phyloP scores from a whole-genome alignment of 1,284 basidiomycete species.

The Malassezia sp. region DNA sequence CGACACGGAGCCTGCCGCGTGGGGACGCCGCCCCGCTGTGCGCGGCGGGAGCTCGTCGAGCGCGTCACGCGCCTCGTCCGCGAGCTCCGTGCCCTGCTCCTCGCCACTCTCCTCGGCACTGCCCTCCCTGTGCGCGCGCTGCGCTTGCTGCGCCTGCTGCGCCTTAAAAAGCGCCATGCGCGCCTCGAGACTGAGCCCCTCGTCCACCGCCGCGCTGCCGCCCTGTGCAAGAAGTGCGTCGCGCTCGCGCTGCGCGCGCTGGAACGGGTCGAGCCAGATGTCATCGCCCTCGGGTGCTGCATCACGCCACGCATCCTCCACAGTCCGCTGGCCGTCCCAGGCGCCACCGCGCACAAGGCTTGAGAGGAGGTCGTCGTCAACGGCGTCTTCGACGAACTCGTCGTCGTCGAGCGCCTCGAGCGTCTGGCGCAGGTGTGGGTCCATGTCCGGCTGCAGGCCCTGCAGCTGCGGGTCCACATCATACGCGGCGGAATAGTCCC shows the following conservation, averaged over 20 bases:
- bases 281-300: slow-evolving; percentile 40
- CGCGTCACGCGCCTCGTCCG: slow-evolving; percentile 29
- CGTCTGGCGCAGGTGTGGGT: slow-evolving; percentile 82
- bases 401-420: slow-evolving; percentile 94
- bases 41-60: slow-evolving; percentile 21
- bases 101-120: too few relatives aligned
- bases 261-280: slow-evolving; percentile 30
- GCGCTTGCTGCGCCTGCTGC: slow-evolving; percentile 2
- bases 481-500: slow-evolving; percentile 19
- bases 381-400: slow-evolving; percentile 54
- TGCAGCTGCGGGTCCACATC: slow-evolving; percentile 46
- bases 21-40: too few relatives aligned
- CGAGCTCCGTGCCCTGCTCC: slow-evolving; percentile 15
- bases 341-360: slow-evolving; percentile 57
- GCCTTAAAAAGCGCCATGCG: slow-evolving; percentile 42
- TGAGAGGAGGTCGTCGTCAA: slow-evolving; percentile 52
- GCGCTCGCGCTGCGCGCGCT: slow-evolving; percentile 24
- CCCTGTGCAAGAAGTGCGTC: not conserved
- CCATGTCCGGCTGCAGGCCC: slow-evolving; percentile 91
- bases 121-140: too few relatives aligned
- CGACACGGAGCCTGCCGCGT: slow-evolving; percentile 11
- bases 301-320: slow-evolving; percentile 30
- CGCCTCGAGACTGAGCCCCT: slow-evolving; percentile 32
- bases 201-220: slow-evolving; percentile 16
- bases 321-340: slow-evolving; percentile 21